These are phyloP conservation scores for Avena atlantica DNA, from an alignment of 176 grass and related monocot genomes.

Conservation along the genomic window DNA sequence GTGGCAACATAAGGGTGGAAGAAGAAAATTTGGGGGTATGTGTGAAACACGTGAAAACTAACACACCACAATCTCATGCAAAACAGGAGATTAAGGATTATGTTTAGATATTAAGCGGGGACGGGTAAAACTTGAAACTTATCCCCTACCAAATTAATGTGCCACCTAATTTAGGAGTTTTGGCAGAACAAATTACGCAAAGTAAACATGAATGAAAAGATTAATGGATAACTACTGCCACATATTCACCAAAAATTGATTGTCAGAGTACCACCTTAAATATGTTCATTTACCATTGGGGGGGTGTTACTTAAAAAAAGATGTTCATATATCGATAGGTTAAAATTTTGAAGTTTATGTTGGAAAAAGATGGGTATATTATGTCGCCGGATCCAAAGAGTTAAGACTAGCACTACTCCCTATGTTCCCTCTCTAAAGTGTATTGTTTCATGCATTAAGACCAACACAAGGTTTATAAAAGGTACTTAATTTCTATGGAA, in stretches of 20 bases:
- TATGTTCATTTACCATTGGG: neutral
- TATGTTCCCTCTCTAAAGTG: too few relatives aligned
- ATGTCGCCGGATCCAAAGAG: too few relatives aligned
- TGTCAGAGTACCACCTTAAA: neutral
- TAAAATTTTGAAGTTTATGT: too few relatives aligned
- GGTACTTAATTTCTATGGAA: neutral
- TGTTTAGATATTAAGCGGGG: neutral
- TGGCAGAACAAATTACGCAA: neutral
- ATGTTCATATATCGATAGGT: neutral
- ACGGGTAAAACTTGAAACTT: neutral
- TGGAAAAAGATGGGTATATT: too few relatives aligned
- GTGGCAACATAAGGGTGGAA: neutral
- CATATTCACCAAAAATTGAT: neutral
- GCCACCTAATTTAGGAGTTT: neutral
- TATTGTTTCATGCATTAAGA: too few relatives aligned
- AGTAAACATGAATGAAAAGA: neutral
- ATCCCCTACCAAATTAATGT: neutral
- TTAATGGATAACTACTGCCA: neutral
- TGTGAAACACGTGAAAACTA: neutral
- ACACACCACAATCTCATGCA: neutral
- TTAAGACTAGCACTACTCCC: too few relatives aligned
- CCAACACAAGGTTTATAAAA: neutral
- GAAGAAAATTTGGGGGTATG: neutral
- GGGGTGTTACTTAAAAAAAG: neutral
- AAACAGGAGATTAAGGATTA: neutral